These are phyloP conservation scores for Carallia pectinifolia DNA, from an alignment of 345 rosid genomes.

Conservation along the genomic window DNA sequence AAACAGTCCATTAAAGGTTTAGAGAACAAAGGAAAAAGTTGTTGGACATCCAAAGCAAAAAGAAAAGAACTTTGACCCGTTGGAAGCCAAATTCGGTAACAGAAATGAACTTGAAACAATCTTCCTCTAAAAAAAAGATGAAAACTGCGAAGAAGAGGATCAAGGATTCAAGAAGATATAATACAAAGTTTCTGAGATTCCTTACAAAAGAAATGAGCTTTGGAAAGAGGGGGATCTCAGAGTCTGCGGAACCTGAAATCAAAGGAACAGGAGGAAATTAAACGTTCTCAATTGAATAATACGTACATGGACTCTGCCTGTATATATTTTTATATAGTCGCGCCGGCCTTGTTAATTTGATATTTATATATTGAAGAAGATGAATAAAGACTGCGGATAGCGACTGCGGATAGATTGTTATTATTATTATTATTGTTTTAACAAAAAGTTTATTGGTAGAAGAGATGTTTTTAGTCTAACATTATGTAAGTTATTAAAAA, in stretches of 20 bases:
- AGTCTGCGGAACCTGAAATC: constrained; percentile 38
- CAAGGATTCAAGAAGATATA: background rate
- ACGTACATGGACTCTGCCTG: no score
- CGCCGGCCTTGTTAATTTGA: background rate
- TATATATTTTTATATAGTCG: background rate
- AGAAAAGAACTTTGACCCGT: background rate
- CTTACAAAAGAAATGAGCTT: constrained; percentile 20
- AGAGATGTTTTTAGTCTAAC: no score
- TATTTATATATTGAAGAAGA: no score
- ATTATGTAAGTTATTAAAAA: no score
- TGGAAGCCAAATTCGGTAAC: background rate
- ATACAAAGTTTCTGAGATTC: background rate
- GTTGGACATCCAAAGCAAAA: background rate
- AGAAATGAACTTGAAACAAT: background rate
- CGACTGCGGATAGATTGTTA: no score
- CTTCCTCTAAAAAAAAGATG: no score
- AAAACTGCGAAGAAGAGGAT: no score
- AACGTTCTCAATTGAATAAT: background rate
- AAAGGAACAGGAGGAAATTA: background rate
- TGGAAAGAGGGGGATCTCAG: constrained; percentile 21
- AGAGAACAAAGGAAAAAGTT: background rate
- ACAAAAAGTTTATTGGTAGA: no score
- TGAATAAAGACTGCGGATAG: background rate
- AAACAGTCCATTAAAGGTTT: background rate
- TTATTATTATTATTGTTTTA: no score